Conservation (phyloP, 257 asterid species). For the Coffea eugenioides region DNA sequence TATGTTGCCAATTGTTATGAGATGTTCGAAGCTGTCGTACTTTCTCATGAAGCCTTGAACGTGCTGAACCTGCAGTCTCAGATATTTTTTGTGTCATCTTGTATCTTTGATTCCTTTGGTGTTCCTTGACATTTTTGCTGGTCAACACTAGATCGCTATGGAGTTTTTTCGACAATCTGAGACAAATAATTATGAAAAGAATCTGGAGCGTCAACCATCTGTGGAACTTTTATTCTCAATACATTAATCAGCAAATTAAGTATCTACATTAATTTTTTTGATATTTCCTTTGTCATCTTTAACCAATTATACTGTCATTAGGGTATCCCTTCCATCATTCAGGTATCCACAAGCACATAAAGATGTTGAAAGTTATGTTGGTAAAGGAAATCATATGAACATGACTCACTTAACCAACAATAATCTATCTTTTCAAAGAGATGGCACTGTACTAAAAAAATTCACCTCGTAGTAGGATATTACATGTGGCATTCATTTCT, state of each 20-base stretch:
- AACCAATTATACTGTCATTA: too few species aligned
- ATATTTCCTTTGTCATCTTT: too few species aligned
- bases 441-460: not conserved
- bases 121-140: constrained; percentile 51
- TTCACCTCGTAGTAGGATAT: not conserved
- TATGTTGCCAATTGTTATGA: constrained; percentile 20
- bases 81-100: constrained; percentile 61
- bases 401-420: too few species aligned
- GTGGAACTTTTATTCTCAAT: not conserved
- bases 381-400: too few species aligned
- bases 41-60: constrained; percentile 69
- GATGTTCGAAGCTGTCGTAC: constrained; percentile 57
- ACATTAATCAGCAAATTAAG: not conserved
- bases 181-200: not conserved
- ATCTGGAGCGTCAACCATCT: not conserved
- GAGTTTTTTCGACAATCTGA: constrained; percentile 73
- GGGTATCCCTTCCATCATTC: too few species aligned
- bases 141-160: constrained; percentile 48
- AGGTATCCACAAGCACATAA: too few species aligned
- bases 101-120: constrained; percentile 46
- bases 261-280: too few species aligned
- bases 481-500: not conserved
- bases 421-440: too few species aligned
- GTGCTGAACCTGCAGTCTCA: constrained; percentile 74
- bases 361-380: too few species aligned